These are phyloP conservation scores for Buxus sempervirens DNA, from an alignment of 164 flowering plant genomes.

Conservation along the genomic window DNA sequence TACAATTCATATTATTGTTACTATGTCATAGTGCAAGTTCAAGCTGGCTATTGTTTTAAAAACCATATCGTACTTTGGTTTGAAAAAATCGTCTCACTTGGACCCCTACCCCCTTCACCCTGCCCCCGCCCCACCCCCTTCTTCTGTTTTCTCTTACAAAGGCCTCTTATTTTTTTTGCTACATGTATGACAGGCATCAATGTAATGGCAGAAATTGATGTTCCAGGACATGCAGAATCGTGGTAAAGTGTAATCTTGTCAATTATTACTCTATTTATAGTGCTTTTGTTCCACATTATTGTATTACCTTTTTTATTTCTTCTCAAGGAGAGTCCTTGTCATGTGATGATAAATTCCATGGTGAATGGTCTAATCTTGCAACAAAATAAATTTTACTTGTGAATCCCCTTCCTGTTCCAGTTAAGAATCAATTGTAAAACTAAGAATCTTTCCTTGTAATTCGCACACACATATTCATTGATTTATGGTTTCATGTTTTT, in stretches of 20 bases:
- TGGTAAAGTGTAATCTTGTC: constrained; percentile 49
- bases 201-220: constrained; percentile 92
- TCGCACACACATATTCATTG: no score
- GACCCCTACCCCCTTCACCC: no score
- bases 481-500: no score
- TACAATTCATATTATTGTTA: not conserved
- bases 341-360: not conserved
- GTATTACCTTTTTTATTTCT: not conserved
- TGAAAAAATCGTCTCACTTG: no score
- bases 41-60: not conserved
- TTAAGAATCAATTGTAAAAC: no score
- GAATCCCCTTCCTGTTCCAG: no score
- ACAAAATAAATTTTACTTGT: no score
- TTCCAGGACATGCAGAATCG: constrained; percentile 97
- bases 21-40: not conserved
- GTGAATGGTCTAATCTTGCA: not conserved
- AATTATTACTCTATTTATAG: not conserved
- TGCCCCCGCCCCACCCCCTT: no score
- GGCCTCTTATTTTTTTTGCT: no score
- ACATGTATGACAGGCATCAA: constrained; percentile 62
- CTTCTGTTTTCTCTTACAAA: no score
- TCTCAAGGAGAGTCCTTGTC: not conserved
- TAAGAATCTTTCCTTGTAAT: no score
- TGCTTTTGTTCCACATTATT: not conserved
- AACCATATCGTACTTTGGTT: not conserved